These are phyloP conservation scores for Colletotrichum endophyticum DNA, from an alignment of 2,329 filamentous ascomycete species.

Conservation along the genomic window DNA sequence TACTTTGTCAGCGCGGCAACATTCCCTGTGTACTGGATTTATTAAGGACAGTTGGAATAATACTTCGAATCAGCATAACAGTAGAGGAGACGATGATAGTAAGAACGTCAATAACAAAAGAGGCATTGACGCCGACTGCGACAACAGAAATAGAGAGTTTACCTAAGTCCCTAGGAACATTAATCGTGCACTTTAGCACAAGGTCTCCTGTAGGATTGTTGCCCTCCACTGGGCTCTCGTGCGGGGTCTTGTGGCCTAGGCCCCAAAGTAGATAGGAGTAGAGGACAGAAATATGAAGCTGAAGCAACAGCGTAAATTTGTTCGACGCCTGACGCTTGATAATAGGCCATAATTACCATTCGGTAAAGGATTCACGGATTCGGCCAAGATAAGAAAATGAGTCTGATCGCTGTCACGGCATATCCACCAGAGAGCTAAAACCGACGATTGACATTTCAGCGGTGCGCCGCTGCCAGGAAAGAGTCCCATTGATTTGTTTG, in stretches of 20 bases:
- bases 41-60: neutral
- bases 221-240: neutral
- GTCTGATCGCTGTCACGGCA: neutral
- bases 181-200: neutral
- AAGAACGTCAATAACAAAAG: neutral
- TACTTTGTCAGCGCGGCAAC: neutral
- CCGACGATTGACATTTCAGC: neutral
- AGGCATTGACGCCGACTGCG: neutral
- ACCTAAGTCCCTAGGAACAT: neutral
- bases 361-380: neutral
- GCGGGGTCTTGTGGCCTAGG: neutral
- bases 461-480: neutral
- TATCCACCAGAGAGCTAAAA: accelerated
- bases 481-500: neutral
- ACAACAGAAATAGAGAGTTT: neutral
- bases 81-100: neutral
- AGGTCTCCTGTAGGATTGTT: neutral
- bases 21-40: neutral
- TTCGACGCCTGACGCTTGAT: neutral
- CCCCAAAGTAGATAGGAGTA: neutral
- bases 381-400: neutral
- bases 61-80: neutral
- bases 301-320: neutral
- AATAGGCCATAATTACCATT: neutral
- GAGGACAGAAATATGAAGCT: neutral